Conservation (phyloP, 2,329 filamentous ascomycete species). For the Aspergillus brunneoviolaceus region DNA sequence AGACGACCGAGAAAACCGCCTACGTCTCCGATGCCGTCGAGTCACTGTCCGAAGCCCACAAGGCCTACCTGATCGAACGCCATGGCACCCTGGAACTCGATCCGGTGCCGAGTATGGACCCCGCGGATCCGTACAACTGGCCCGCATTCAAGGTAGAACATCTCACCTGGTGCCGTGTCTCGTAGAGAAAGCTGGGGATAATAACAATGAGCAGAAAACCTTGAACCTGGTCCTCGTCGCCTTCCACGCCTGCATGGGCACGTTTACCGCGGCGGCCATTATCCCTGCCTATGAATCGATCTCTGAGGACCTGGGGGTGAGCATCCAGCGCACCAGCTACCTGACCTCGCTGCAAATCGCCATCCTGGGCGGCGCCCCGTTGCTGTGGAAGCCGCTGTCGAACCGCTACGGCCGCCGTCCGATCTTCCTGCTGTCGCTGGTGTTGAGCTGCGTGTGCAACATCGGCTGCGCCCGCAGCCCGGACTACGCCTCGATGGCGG, state of each 20-base stretch:
- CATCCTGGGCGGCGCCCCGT: constrained; percentile 52
- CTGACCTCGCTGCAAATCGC: constrained; percentile 55
- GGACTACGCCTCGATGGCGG: constrained; percentile 50
- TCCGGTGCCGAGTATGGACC: constrained; percentile 13
- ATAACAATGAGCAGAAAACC: constrained; percentile 19
- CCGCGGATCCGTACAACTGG: constrained; percentile 14
- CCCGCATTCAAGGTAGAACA: constrained; percentile 5
- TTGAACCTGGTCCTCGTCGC: constrained; percentile 52
- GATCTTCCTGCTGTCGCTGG: constrained; percentile 53
- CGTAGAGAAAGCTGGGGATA: not conserved
- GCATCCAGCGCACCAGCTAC: constrained; percentile 52
- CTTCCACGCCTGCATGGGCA: constrained; percentile 57
- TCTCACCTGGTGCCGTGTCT: not conserved
- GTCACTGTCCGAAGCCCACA: not conserved
- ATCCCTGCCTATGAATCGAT: constrained; percentile 54
- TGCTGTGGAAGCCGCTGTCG: constrained; percentile 56
- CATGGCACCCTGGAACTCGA: constrained; percentile 12
- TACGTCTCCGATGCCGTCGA: not conserved
- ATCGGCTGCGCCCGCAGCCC: constrained; percentile 53
- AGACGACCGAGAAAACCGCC: not conserved
- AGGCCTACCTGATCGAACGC: not conserved
- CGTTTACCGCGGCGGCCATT: constrained; percentile 55
- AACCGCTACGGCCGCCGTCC: constrained; percentile 55
- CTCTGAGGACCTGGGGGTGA: constrained; percentile 49
- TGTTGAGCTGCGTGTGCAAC: constrained; percentile 50